phyloP scores from a whole-genome alignment of 2,329 filamentous ascomycete species.

The Chrysoporthe puriensis region DNA sequence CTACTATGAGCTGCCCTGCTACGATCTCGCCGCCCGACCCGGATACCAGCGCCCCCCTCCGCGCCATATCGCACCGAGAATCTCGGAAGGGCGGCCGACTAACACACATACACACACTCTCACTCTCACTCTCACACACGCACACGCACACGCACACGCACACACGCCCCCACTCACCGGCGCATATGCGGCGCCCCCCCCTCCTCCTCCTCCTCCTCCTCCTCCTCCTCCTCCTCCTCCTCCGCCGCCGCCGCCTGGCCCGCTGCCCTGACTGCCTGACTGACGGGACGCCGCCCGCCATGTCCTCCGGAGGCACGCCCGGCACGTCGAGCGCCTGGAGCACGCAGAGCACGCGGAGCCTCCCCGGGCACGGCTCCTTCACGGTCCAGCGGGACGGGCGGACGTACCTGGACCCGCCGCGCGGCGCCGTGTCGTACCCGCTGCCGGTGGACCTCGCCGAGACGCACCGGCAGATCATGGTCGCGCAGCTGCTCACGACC shows the following conservation, averaged over 20 bases:
- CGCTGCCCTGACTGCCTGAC: too few species aligned
- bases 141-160: background rate
- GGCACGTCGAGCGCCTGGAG: background rate
- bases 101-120: background rate
- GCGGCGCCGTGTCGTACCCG: conserved; percentile 54
- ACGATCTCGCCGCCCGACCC: background rate
- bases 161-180: background rate
- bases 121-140: too few species aligned
- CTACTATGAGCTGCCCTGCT: background rate
- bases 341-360: background rate
- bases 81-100: background rate
- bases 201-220: background rate
- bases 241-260: background rate
- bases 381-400: background rate
- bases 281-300: background rate
- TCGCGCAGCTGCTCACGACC: conserved; percentile 59
- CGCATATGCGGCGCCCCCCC: background rate
- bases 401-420: background rate
- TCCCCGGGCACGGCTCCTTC: background rate
- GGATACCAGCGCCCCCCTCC: too few species aligned
- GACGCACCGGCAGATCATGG: conserved; percentile 64
- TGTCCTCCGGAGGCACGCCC: background rate
- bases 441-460: conserved; percentile 66
- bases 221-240: background rate
- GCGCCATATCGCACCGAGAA: background rate